Conservation (phyloP, 306 rosid species). For the Citrullus colocynthis region DNA sequence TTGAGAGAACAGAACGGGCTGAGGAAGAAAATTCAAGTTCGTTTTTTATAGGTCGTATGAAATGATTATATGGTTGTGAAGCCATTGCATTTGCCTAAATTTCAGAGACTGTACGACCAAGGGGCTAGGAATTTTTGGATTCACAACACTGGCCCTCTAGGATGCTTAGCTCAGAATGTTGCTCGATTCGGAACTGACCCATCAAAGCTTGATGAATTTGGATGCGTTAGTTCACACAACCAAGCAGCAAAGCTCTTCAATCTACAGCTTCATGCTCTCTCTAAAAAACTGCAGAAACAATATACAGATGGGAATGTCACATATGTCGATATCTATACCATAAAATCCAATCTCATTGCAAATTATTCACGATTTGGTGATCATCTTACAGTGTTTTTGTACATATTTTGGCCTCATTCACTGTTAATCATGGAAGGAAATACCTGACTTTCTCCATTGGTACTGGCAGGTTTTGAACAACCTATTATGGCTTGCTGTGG, state of each 20-base stretch:
- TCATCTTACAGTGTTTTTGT: background rate
- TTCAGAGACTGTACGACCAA: conserved; percentile 54
- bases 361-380: conserved; percentile 52
- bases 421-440: background rate
- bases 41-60: background rate
- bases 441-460: conserved; percentile 1
- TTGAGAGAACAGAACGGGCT: background rate
- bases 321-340: conserved; percentile 54
- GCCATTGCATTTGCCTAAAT: background rate
- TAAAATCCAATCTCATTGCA: conserved; percentile 59
- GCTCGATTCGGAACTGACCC: conserved; percentile 71
- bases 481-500: conserved; percentile 91
- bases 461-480: conserved; percentile 50
- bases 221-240: conserved; percentile 65
- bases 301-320: conserved; percentile 48
- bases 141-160: conserved; percentile 85
- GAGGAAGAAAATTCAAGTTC: background rate
- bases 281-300: conserved; percentile 54
- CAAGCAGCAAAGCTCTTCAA: conserved; percentile 66
- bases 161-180: conserved; percentile 71
- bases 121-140: conserved; percentile 84
- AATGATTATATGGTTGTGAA: background rate
- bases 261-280: conserved; percentile 65
- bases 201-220: conserved; percentile 59
- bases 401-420: background rate